Evolutionary conservation across 1,284 basidiomycete species (phyloP).

Genomic region (Schizophyllum amplum): DNA sequence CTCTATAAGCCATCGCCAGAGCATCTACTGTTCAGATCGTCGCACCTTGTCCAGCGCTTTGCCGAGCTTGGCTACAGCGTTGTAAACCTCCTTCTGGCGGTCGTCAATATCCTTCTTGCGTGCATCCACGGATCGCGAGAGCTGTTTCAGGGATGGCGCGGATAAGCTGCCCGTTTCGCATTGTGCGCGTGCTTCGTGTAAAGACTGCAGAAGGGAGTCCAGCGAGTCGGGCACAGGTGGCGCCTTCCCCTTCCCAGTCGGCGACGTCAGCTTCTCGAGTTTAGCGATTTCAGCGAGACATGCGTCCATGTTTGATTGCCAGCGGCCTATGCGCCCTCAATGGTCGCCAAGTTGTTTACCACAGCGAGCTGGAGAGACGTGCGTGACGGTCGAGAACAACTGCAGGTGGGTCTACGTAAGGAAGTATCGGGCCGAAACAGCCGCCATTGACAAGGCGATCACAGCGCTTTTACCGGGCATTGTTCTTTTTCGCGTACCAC

Average conservation of each 20-base stretch:
- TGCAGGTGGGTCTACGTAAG: neutral
- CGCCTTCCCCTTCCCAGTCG: constrained; percentile 40
- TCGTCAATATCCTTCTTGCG: constrained; percentile 84
- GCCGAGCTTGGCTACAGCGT: constrained; percentile 65
- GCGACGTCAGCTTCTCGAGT: constrained; percentile 54
- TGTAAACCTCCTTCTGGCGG: constrained; percentile 81
- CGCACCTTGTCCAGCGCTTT: constrained; percentile 89
- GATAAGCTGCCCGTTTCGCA: constrained; percentile 46
- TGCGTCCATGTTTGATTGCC: constrained; percentile 49
- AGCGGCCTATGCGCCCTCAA: too few species aligned
- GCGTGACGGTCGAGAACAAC: neutral
- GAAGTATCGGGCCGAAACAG: too few species aligned
- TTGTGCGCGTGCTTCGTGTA: constrained; percentile 51
- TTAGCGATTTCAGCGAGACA: constrained; percentile 68
- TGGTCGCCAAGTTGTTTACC: neutral
- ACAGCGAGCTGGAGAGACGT: neutral
- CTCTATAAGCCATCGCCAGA: too few species aligned
- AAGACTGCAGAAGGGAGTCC: constrained; percentile 55
- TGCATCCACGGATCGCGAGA: constrained; percentile 54
- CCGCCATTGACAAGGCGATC: neutral
- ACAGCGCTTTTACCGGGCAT: neutral
- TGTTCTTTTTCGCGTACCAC: neutral
- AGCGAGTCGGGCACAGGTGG: constrained; percentile 58
- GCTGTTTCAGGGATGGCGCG: constrained; percentile 41
- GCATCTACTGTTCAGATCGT: too few species aligned